A percentile compares a stretch with the other conserved stretches of the same genome.
Evolutionary conservation across 805 yeast species (phyloP).

Genomic region (Cyberlindnera americana): DNA sequence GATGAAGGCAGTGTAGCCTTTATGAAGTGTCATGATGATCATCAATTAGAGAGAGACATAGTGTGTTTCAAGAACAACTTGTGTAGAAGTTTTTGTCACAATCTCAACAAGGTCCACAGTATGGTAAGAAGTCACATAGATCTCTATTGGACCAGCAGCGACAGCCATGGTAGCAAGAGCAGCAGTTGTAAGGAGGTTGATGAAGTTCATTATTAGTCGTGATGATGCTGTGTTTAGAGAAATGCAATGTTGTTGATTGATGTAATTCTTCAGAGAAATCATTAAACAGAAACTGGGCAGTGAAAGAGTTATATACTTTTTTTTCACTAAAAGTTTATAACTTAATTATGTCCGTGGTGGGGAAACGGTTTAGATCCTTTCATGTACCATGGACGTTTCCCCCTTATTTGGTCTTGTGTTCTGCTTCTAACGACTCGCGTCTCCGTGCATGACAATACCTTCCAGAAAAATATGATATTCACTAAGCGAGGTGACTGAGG

Average conservation of each 20-base stretch:
- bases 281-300: neutral
- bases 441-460: neutral
- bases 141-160: constrained; percentile 26
- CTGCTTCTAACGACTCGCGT: neutral
- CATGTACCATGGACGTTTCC: too few species aligned
- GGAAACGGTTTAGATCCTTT: too few species aligned
- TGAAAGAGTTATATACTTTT: too few species aligned
- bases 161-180: constrained; percentile 12
- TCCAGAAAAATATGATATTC: neutral
- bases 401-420: too few species aligned
- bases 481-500: too few species aligned
- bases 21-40: too few species aligned
- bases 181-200: constrained; percentile 15
- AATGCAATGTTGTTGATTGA: too few species aligned
- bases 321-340: too few species aligned
- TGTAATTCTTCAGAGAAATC: too few species aligned
- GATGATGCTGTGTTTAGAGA: too few species aligned
- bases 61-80: constrained; percentile 22
- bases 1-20: too few species aligned
- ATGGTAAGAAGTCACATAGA: constrained; percentile 20
- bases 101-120: constrained; percentile 23
- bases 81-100: constrained; percentile 20
- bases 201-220: constrained; percentile 21
- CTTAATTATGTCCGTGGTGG: too few species aligned
- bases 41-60: constrained; percentile 15